A percentile compares a stretch with the other conserved stretches of the same genome.
Evolutionary conservation across 495 filamentous ascomycete species (phyloP).

Genomic region (Sporormia fimetaria): DNA sequence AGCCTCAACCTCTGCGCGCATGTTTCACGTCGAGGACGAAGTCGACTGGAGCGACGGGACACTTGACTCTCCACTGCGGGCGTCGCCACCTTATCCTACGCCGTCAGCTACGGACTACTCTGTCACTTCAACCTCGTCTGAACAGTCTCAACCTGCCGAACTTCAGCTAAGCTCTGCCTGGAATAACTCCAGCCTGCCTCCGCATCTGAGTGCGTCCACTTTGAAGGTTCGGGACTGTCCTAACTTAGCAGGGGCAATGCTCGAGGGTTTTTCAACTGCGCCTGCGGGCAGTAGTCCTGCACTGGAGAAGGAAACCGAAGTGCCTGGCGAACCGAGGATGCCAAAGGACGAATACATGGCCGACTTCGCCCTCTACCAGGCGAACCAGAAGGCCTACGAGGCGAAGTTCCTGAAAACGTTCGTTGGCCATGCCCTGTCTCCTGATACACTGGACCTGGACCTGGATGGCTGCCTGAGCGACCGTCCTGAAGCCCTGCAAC

Average conservation of each 20-base stretch:
- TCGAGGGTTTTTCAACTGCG: neutral
- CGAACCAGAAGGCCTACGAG: slow-evolving; percentile 11
- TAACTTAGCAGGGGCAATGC: neutral
- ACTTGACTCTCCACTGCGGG: neutral
- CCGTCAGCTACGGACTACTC: no score
- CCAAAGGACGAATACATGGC: neutral
- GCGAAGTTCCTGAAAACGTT: slow-evolving; percentile 9
- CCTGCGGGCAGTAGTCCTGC: neutral
- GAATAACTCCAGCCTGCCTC: no score
- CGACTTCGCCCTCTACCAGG: slow-evolving; percentile 6
- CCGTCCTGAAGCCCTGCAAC: neutral
- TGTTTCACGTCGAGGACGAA: slow-evolving; percentile 8
- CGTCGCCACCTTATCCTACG: neutral
- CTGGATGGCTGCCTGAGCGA: neutral
- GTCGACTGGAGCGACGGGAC: slow-evolving; percentile 7
- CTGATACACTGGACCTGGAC: neutral
- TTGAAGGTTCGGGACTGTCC: no score
- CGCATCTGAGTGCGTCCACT: no score
- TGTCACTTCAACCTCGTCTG: no score
- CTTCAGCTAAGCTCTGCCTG: no score
- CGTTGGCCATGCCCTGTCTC: slow-evolving; percentile 7
- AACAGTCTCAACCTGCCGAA: no score
- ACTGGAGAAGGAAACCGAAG: neutral
- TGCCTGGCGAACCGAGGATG: neutral
- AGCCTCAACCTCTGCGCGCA: neutral